These are phyloP conservation scores for Raphanus raphanistrum DNA, from an alignment of 345 rosid genomes.

Conservation along the genomic window DNA sequence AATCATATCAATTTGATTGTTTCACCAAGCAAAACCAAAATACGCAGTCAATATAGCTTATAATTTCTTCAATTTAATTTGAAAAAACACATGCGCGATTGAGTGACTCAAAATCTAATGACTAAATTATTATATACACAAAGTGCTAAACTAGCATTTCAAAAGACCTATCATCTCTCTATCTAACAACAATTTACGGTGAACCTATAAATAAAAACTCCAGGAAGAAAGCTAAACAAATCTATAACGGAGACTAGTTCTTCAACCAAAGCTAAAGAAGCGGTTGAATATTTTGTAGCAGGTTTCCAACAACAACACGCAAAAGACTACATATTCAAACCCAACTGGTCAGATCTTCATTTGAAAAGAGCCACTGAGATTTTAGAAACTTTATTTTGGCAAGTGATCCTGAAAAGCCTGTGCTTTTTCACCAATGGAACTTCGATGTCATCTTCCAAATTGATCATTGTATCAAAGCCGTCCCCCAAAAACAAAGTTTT, in stretches of 20 bases:
- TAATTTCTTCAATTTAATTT: too few relatives aligned
- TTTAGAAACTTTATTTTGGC: slow-evolving; percentile 43
- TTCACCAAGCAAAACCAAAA: background rate
- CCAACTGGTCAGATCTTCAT: slow-evolving; percentile 9
- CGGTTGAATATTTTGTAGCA: background rate
- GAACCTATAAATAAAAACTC: slow-evolving; percentile 4
- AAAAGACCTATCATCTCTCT: slow-evolving; percentile 7
- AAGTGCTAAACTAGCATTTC: background rate
- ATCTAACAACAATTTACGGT: slow-evolving; percentile 19
- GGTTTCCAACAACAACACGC: background rate
- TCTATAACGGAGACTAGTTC: background rate
- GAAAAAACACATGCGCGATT: too few relatives aligned
- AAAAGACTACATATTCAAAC: background rate
- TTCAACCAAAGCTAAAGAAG: slow-evolving; percentile 28
- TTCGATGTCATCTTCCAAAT: slow-evolving; percentile 43
- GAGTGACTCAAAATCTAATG: too few relatives aligned
- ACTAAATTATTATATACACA: background rate
- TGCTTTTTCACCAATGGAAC: slow-evolving; percentile 46
- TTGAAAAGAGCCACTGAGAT: slow-evolving; percentile 46
- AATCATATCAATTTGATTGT: too few relatives aligned
- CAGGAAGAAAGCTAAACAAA: background rate
- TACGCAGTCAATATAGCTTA: background rate
- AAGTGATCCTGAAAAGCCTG: slow-evolving; percentile 28
- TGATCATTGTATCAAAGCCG: slow-evolving; percentile 38
- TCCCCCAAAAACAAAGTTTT: slow-evolving; percentile 51